These are phyloP conservation scores for Penicillium sp. DNA, from an alignment of 2,329 filamentous ascomycete genomes.

Conservation along the genomic window DNA sequence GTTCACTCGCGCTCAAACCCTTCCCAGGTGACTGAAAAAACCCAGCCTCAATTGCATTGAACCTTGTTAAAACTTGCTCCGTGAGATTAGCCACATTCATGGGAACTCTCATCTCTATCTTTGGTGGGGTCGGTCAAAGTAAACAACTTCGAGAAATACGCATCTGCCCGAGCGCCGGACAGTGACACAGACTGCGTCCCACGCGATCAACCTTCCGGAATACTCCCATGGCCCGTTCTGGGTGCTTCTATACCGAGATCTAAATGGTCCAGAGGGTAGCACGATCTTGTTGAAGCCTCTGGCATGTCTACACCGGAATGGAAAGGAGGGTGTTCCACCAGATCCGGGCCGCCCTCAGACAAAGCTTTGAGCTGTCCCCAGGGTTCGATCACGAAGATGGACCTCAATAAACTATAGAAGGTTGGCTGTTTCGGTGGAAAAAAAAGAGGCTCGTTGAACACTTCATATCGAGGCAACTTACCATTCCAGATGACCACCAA, in stretches of 20 bases:
- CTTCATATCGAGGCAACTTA: background rate
- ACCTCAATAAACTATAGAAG: background rate
- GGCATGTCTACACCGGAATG: background rate
- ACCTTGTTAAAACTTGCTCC: background rate
- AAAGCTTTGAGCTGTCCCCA: background rate
- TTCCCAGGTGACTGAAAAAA: slow-evolving; percentile 49
- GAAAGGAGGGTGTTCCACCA: background rate
- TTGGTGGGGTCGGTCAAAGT: background rate
- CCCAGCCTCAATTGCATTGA: background rate
- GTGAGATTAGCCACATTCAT: background rate
- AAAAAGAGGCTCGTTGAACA: background rate
- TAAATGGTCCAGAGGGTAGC: background rate
- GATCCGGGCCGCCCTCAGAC: background rate
- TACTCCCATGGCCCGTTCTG: background rate
- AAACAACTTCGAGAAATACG: background rate
- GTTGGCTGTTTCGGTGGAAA: background rate
- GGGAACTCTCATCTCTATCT: background rate
- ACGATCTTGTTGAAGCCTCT: background rate
- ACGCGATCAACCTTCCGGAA: background rate
- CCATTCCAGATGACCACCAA: background rate
- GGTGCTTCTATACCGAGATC: background rate
- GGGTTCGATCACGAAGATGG: background rate
- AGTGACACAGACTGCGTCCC: background rate
- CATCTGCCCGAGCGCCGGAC: background rate
- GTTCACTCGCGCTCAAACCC: slow-evolving; percentile 32